Conservation (phyloP, 2,329 filamentous ascomycete species). For the Trichothecium roseum region DNA sequence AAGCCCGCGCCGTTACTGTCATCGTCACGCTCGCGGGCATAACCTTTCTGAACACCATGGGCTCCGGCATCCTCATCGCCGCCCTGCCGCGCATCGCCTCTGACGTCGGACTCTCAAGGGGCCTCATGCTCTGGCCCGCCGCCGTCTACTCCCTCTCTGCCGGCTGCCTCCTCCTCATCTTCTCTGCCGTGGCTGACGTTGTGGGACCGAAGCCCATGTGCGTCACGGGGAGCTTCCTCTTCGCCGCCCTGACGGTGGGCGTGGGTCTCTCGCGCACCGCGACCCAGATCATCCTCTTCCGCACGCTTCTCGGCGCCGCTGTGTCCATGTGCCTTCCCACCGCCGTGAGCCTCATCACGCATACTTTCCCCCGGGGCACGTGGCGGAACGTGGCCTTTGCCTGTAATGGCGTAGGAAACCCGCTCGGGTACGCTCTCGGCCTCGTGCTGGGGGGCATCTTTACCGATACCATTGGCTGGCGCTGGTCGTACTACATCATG, state of each 20-base stretch:
- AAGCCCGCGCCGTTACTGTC: conserved; percentile 14
- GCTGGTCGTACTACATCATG: conserved; percentile 31
- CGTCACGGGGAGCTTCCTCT: conserved; percentile 21
- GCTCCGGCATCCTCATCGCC: conserved; percentile 25
- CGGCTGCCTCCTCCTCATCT: conserved; percentile 21
- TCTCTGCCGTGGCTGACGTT: conserved; percentile 25
- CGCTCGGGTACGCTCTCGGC: conserved; percentile 36
- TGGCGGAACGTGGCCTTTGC: conserved; percentile 31
- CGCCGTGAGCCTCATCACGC: conserved; percentile 24
- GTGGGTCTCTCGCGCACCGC: conserved; percentile 21
- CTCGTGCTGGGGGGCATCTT: conserved; percentile 39
- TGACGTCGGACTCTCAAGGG: conserved; percentile 19
- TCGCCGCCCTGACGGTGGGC: conserved; percentile 20
- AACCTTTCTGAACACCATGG: conserved; percentile 24
- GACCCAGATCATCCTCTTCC: conserved; percentile 24
- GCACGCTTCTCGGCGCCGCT: conserved; percentile 21
- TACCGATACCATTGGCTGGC: conserved; percentile 35
- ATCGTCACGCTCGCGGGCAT: conserved; percentile 22
- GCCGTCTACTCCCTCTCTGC: conserved; percentile 17
- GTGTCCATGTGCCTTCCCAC: conserved; percentile 27
- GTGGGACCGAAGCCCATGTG: conserved; percentile 23
- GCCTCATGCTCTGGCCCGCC: conserved; percentile 20
- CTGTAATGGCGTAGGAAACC: conserved; percentile 32
- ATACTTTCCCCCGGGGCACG: conserved; percentile 22
- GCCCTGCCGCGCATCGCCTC: conserved; percentile 24